Percentiles rank a stretch among this genome's conserved stretches.
Evolutionary conservation across 2,329 filamentous ascomycete species (phyloP).

Genomic region (Colletotrichum acutatum): DNA sequence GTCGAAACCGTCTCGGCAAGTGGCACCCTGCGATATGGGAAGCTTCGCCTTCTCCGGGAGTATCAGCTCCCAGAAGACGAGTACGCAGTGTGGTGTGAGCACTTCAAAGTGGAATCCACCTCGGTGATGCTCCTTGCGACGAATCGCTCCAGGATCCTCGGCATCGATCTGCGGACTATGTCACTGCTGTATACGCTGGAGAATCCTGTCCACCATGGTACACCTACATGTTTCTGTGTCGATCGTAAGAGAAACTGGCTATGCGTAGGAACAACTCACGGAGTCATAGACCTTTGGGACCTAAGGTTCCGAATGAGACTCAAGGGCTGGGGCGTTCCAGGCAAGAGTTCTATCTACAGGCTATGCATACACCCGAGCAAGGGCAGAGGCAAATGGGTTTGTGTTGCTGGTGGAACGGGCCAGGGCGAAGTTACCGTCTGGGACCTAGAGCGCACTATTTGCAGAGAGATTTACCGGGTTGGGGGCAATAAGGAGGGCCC

Average conservation of each 20-base stretch:
- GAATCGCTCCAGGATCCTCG: conserved; percentile 83
- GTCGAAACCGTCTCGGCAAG: conserved; percentile 66
- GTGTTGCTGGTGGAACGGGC: conserved; percentile 87
- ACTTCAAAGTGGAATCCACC: conserved; percentile 83
- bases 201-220: conserved; percentile 92
- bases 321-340: conserved; percentile 88
- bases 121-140: conserved; percentile 91
- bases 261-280: conserved; percentile 89
- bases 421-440: conserved; percentile 93
- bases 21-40: conserved; percentile 78
- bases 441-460: conserved; percentile 92
- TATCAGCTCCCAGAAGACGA: conserved; percentile 82
- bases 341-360: conserved; percentile 82
- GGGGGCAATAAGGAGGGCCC: conserved; percentile 69
- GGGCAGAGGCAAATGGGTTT: conserved; percentile 85
- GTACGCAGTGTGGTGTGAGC: conserved; percentile 89
- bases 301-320: conserved; percentile 91
- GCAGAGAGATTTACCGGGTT: conserved; percentile 87
- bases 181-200: conserved; percentile 80
- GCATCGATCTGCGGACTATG: conserved; percentile 91
- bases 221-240: conserved; percentile 89
- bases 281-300: conserved; percentile 94
- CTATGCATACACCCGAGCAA: conserved; percentile 82
- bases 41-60: conserved; percentile 79
- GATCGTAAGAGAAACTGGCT: conserved; percentile 91